Evolutionary conservation across 768 basidiomycete species (phyloP), one percentile per base, ranked within the genome.

Genomic region (Collybia mongolica): DNA sequence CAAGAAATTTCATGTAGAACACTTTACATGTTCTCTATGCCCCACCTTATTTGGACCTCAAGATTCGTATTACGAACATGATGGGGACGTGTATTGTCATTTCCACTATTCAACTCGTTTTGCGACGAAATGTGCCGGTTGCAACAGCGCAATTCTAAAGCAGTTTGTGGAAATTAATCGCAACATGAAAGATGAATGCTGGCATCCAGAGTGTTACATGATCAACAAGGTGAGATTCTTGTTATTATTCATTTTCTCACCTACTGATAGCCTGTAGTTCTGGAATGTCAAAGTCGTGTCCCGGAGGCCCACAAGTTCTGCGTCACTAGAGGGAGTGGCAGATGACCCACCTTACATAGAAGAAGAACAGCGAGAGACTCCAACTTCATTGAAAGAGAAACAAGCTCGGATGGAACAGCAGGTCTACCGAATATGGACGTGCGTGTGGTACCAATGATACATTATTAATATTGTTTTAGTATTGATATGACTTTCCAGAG

Each of bases 141-240:
- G 97, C 70, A 90, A 84, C 59, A 97, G 88, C 52, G 97, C 97
- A 15, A 99, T 99, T 54, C 73, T 99, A 58, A 99, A 99, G 73
- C 97, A 99, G 69, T 99, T 98, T 63, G 97, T 99, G 54, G 97
- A 99, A 73, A 98, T 99, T 71, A 98, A 99, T 63, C 83, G 97
- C 53, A 98, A 98, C 70, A 92, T 90, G 81, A 80, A 87, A 57
- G 95, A 99, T 70, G 97, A 99, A 73, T 98, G 96, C 64, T 99
- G 97, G 96, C 97, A 99, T 78, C 97, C 97, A 48, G 97, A 99
- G 69, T 99, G 97, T 68, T 98, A 98, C 69, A 98, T 98, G 96
- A 98, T 99, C 58, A 96, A 98, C 72, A 98, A 98, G 80, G 95
- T 96, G 55, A 49, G 80, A 37, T 23, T 39, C 54, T 15, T 15